phyloP scores from a whole-genome alignment of 208 protist genomes.

The Crithidia expoeki region DNA sequence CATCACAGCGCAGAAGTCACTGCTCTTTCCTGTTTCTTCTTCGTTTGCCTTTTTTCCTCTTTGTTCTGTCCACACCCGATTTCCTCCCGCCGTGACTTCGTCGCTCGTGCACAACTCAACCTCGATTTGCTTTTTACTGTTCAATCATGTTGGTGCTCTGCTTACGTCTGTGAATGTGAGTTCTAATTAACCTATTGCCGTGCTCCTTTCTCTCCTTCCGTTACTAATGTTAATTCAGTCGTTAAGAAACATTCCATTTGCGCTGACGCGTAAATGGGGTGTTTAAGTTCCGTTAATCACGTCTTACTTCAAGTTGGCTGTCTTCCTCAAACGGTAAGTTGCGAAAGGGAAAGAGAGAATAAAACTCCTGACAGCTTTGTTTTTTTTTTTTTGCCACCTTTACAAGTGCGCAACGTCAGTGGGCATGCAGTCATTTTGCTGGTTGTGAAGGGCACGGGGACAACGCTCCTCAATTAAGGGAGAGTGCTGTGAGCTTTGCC shows the following conservation, averaged over 20 bases:
- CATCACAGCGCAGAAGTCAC: no score
- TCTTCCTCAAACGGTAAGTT: not conserved
- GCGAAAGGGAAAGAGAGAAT: slow-evolving; percentile 4
- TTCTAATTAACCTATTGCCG: not conserved
- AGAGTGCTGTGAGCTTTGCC: no score
- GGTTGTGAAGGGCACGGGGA: not conserved
- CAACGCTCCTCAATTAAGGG: no score
- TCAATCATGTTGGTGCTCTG: not conserved
- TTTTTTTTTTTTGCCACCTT: not conserved
- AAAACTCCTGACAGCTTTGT: slow-evolving; percentile 13
- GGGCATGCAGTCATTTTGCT: no score
- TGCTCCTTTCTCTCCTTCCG: slow-evolving; percentile 6
- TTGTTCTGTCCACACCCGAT: not conserved
- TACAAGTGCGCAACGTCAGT: no score
- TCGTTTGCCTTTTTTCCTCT: slow-evolving; percentile 2
- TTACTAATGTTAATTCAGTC: no score
- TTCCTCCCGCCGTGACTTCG: not conserved
- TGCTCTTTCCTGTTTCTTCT: not conserved
- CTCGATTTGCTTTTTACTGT: not conserved
- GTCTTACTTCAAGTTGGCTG: not conserved
- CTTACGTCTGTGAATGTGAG: not conserved
- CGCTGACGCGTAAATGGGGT: not conserved
- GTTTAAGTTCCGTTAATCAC: not conserved
- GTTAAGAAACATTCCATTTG: not conserved
- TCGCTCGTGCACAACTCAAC: not conserved